phyloP scores from a whole-genome alignment of 129 eudicot species.

The Saposhnikovia divaricata region DNA sequence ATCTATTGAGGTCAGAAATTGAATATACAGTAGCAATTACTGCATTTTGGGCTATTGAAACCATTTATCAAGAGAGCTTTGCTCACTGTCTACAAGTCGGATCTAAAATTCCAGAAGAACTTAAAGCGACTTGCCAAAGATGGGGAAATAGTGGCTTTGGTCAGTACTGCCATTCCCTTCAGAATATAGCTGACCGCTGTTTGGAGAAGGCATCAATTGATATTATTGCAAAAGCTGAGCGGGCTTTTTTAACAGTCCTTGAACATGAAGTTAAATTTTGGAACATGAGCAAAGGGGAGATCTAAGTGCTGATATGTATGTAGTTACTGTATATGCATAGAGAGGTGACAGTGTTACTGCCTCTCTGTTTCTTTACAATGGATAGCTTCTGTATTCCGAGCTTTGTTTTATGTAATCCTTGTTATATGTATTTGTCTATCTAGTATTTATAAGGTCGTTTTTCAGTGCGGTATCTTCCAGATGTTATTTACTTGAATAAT shows the following conservation, averaged over 20 bases:
- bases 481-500: not conserved
- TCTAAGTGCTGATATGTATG: conserved; percentile 6
- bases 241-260: conserved; percentile 13
- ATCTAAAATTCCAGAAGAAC: conserved; percentile 54
- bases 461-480: not conserved
- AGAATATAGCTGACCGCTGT: conserved; percentile 24
- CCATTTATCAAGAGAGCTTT: conserved; percentile 76
- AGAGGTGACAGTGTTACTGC: not conserved
- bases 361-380: not conserved
- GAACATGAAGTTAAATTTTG: conserved; percentile 48
- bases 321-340: not conserved
- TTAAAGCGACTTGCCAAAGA: conserved; percentile 64
- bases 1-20: not conserved
- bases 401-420: not conserved
- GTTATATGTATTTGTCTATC: not conserved
- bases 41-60: conserved; percentile 79
- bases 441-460: not conserved
- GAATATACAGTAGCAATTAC: conserved; percentile 42
- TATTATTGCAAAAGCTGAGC: conserved; percentile 3
- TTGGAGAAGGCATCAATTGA: conserved; percentile 14
- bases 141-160: conserved; percentile 81
- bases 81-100: conserved; percentile 78
- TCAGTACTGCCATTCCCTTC: conserved; percentile 45
- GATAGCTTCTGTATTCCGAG: not conserved
- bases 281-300: conserved; percentile 47